Evolutionary conservation across 805 yeast species (phyloP), one percentile per base, ranked within the genome.

Genomic region (Blastobotrys robertii): DNA sequence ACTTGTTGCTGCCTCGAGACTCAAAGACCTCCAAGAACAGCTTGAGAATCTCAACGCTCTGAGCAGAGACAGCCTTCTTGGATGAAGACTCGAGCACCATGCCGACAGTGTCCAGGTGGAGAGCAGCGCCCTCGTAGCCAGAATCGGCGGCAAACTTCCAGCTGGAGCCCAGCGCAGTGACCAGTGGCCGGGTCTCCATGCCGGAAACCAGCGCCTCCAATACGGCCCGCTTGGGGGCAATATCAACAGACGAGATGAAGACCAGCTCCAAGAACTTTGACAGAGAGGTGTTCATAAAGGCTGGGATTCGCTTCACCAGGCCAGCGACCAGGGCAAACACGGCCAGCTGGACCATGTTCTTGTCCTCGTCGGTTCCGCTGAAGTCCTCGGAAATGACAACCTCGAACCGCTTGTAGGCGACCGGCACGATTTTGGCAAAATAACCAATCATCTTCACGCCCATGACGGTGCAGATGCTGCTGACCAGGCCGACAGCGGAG

Each of bases 371-470:
- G 8, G 53, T 58, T 15, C 45, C 49, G 6, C 44, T 49, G 16
- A 39, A 48, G 15, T 39, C 43, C 34, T 40, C 62, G 58, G 37
- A 62, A 8, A 52, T 44, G 10, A 72, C 64, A 7, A 60, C 50
- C 25, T 72, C 68, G 64, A 84, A 81, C 32, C 84, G 70, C 22
- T 67, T 65, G 43, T 86, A 68, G 8, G 84, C 68, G 10, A 86
- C 84, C 11, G 87, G 85, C 48, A 92, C 75, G 56, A 88, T 79
- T 60, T 79, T 81, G 29, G 97, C 85, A 69, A 87, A 84, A 56
- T 72, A 75, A 5, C 94, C 88, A 57, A 92, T 81, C 49, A 81
- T 71, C 56, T 86, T 84, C 13, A 94, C 88, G 42, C 98, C 98
- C 37, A 88, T 62, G 16, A 78, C 73, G 41, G 79, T 76, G 43